phyloP scores from a whole-genome alignment of 176 grass and related monocot species.

The Puccinellia tenuiflora region DNA sequence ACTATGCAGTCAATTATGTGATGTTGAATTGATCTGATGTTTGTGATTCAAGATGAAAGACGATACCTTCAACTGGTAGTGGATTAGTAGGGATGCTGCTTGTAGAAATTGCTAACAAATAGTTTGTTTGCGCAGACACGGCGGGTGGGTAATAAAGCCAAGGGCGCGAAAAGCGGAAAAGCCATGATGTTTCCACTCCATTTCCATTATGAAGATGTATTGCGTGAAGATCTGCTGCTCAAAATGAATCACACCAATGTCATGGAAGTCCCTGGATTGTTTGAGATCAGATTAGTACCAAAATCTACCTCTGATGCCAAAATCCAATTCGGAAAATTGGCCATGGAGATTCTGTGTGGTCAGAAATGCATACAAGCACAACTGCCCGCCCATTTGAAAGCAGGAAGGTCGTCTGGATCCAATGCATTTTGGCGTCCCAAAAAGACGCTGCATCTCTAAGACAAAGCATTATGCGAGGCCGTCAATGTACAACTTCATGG shows the following conservation, averaged over 20 bases:
- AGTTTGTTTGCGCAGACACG: not conserved
- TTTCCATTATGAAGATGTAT: conserved; percentile 1
- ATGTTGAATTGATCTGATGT: not conserved
- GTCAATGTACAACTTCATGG: conserved; percentile 34
- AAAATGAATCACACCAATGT: conserved; percentile 36
- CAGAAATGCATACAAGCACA: conserved; percentile 38
- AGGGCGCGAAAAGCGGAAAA: not conserved
- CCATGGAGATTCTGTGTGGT: conserved; percentile 53
- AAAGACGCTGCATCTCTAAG: not conserved
- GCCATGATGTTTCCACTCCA: conserved; percentile 16
- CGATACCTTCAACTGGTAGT: not conserved
- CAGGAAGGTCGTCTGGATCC: conserved; percentile 13
- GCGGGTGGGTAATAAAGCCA: conserved; percentile 4
- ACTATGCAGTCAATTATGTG: not conserved
- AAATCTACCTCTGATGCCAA: conserved; percentile 23
- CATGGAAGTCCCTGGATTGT: conserved; percentile 48
- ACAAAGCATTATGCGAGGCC: conserved; percentile 26
- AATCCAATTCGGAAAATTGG: conserved; percentile 43
- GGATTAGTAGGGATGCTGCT: not conserved
- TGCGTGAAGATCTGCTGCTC: not conserved
- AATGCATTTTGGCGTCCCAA: conserved; percentile 3
- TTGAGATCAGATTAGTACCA: conserved; percentile 42
- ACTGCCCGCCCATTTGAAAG: not conserved
- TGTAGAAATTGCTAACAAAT: not conserved
- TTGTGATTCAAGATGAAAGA: not conserved